A percentile compares a stretch with the other conserved stretches of the same genome.
phyloP scores from a whole-genome alignment of 1,139 yeast species.

The Hemisphaericaspora xylanilytica region DNA sequence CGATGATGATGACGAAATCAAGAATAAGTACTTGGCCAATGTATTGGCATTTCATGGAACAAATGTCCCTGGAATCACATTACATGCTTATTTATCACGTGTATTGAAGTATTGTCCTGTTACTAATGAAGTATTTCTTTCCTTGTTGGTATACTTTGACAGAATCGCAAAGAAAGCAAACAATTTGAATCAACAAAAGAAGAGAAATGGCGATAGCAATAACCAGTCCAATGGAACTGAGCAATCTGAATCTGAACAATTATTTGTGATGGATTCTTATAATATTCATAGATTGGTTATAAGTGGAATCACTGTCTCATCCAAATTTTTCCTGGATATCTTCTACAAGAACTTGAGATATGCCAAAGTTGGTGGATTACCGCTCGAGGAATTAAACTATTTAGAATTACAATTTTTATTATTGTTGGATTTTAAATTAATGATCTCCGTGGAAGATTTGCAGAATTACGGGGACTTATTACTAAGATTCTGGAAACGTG shows the following conservation, averaged over 20 bases:
- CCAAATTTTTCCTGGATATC: slow-evolving; percentile 92
- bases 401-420: slow-evolving; percentile 85
- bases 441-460: slow-evolving; percentile 87
- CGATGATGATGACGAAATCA: slow-evolving; percentile 46
- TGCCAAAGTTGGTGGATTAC: slow-evolving; percentile 97
- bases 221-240: slow-evolving; percentile 12
- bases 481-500: slow-evolving; percentile 79
- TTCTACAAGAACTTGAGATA: slow-evolving; percentile 94
- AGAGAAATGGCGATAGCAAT: slow-evolving; percentile 16
- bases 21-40: slow-evolving; percentile 61
- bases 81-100: slow-evolving; percentile 85
- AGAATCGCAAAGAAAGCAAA: slow-evolving; percentile 89
- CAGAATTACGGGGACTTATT: slow-evolving; percentile 88
- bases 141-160: slow-evolving; percentile 89
- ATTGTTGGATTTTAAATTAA: slow-evolving; percentile 78
- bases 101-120: slow-evolving; percentile 96
- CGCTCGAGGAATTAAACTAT: slow-evolving; percentile 89
- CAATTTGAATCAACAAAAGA: slow-evolving; percentile 34
- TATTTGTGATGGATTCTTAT: slow-evolving; percentile 93
- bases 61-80: slow-evolving; percentile 88
- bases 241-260: slow-evolving; percentile 40
- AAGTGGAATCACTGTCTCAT: slow-evolving; percentile 95
- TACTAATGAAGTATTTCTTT: slow-evolving; percentile 90
- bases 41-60: slow-evolving; percentile 94
- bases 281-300: slow-evolving; percentile 92